Evolutionary conservation across 495 filamentous ascomycete species (phyloP), one percentile per base, ranked within the genome.

Genomic region (Neurospora tetrasperma): DNA sequence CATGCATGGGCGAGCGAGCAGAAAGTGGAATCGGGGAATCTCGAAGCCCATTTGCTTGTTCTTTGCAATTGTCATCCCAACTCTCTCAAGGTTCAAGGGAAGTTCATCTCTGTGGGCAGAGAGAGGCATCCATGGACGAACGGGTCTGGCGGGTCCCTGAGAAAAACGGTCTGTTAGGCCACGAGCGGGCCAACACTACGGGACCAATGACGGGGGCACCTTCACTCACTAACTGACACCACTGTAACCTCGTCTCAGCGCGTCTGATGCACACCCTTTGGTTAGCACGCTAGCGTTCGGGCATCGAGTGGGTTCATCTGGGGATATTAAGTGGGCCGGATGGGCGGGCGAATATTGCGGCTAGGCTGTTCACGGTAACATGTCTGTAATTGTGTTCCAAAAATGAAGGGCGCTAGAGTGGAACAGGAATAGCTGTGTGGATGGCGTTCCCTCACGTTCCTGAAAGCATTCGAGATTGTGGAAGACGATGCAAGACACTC

Each of bases 1-100:
- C 16, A 70, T 35, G 62, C 20, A 70, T 41, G 70, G 69, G 42
- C 41, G 38, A 44, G 46, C 42, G 59, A 40, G 35, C 35, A 38
- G 75, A 71, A 71, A 71, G 69, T 74, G 72, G 48, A 42, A 20
- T 71, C 42, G 73, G 59, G 62, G 71, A 42, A 46, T 40, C 38
- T 39, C 43, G 44, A 46, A 42, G 69, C 31, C 41, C 73, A 72
- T 70, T 74, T 72, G 38, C 69, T 74, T 72, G 38, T 38, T 4
- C 35, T 38, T 38, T 31, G 27, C 54, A 16, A 31, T 12, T 66
- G 54, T 35, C 27, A 66, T 66, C 54, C 54, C 54, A 66, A 66
- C 27, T 31, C 27, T 31, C 27, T 31, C 27, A 31, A 31, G 27
- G 27, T 31, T 31, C 27, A 31, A 31, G 27, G 27, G 27, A 31